Evolutionary conservation across 441 rosid species (phyloP), one percentile per base, ranked within the genome.

Genomic region (Dalechampia spathulata): DNA sequence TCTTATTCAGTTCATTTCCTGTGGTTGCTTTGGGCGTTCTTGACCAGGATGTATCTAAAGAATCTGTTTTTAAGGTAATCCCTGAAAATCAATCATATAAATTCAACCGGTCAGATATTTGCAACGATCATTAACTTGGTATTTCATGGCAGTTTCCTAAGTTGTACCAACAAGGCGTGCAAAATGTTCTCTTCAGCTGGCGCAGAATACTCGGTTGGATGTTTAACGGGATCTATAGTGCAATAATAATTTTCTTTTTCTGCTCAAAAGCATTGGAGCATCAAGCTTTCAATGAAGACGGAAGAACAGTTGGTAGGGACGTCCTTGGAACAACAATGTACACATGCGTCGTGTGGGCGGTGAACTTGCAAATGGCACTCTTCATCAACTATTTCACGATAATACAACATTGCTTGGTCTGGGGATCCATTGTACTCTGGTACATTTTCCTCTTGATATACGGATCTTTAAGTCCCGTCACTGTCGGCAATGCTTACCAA

Each of bases 1-100:
- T 93, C 61, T 70, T 93, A 81, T 93, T 93, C 86, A 89, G 95
- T 41, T 87, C 97, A 0, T 88, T 89, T 60, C 99, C 99, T 0
- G 97, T 89, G 43, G 75, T 83, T 47, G 96, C 99, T 59, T 72
- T 89, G 1, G 97, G 99, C 47, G 87, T 87, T 55, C 78, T 89
- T 20, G 97, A 93, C 72, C 97, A 93, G 66, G 99, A 93, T 46
- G 93, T 90, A 63, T 75, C 97, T 22, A 68, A 90, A 21, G 58
- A 62, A 47, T 69, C 71, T 38, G 77, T 81, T 62, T 78, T 73
- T 51, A 83, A 80, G 82, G 90, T 87, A 75, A n/a, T n/a, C n/a
- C n/a, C n/a, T n/a, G n/a, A n/a, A n/a, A n/a, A n/a, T n/a, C n/a
- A n/a, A n/a, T n/a, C n/a, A n/a, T n/a, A n/a, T n/a, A n/a, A n/a